Conservation (phyloP, 1,139 yeast genomes). For the Nadsonia starkeyi-henricii region DNA sequence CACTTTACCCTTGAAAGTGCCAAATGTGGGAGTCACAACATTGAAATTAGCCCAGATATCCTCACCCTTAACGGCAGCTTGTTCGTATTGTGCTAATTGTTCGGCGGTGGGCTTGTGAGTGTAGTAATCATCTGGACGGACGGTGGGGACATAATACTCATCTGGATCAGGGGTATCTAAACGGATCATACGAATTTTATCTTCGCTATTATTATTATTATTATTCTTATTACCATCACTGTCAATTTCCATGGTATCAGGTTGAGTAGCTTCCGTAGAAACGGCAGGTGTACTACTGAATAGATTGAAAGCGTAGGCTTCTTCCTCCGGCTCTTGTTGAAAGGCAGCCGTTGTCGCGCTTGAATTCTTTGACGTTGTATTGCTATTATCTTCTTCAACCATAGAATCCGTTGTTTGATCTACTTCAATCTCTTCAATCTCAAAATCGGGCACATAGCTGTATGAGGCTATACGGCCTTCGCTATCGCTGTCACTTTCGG, state of each 20-base stretch:
- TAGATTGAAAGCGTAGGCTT: background rate
- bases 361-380: too few species aligned
- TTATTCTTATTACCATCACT: background rate
- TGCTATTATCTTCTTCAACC: background rate
- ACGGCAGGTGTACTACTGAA: background rate
- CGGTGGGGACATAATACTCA: background rate
- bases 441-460: background rate
- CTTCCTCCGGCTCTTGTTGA: background rate
- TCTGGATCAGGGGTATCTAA: background rate
- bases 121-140: background rate
- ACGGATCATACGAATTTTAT: background rate
- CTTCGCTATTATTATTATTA: background rate
- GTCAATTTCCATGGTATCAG: background rate
- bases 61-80: background rate
- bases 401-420: background rate
- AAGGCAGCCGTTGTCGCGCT: too few species aligned
- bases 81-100: background rate
- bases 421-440: background rate
- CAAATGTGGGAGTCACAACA: background rate
- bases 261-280: background rate
- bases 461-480: background rate
- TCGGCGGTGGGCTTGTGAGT: background rate
- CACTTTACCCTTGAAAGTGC: background rate
- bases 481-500: background rate
- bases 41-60: background rate